Percentiles rank a stretch among this genome's conserved stretches.
Conservation (phyloP, 192 early-diverging fungal genomes). For the Linnemannia exigua region DNA sequence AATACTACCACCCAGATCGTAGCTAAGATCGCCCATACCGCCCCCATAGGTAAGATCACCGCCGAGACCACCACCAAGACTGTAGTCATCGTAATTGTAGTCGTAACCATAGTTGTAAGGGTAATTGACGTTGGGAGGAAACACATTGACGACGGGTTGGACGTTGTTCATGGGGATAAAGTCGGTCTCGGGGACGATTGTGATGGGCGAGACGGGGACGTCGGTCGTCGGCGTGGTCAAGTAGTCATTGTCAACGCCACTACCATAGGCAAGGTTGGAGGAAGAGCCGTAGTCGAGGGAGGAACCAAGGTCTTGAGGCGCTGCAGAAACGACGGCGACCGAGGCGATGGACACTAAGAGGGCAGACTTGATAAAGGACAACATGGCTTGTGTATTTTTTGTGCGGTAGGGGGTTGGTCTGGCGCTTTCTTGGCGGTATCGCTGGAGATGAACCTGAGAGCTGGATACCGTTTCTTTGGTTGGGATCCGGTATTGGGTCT, state of each 20-base stretch:
- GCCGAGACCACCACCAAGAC: not conserved
- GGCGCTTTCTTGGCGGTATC: not conserved
- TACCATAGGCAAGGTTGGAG: too few relatives aligned
- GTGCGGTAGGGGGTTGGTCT: not conserved
- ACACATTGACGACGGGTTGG: slow-evolving; percentile 22
- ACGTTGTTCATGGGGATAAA: slow-evolving; percentile 19
- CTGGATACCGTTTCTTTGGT: not conserved
- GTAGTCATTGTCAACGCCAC: not conserved
- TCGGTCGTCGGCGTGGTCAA: not conserved
- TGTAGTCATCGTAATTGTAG: not conserved
- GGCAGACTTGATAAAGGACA: not conserved
- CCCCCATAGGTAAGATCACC: too few relatives aligned
- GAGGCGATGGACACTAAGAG: not conserved
- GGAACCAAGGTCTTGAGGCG: not conserved
- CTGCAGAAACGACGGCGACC: not conserved
- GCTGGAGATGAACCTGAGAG: not conserved
- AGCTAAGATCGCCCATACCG: too few relatives aligned
- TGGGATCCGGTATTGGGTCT: not conserved
- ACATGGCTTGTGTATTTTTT: not conserved
- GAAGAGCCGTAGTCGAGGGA: too few relatives aligned
- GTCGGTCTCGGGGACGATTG: slow-evolving; percentile 21
- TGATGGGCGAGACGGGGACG: slow-evolving; percentile 11
- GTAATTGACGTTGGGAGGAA: slow-evolving; percentile 18
- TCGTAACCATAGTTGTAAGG: slow-evolving; percentile 13
- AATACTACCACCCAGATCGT: too few relatives aligned